Percentiles rank a stretch among this genome's conserved stretches.
Conservation (phyloP, 2,329 filamentous ascomycete species). For the Nannizziopsis barbatae region DNA sequence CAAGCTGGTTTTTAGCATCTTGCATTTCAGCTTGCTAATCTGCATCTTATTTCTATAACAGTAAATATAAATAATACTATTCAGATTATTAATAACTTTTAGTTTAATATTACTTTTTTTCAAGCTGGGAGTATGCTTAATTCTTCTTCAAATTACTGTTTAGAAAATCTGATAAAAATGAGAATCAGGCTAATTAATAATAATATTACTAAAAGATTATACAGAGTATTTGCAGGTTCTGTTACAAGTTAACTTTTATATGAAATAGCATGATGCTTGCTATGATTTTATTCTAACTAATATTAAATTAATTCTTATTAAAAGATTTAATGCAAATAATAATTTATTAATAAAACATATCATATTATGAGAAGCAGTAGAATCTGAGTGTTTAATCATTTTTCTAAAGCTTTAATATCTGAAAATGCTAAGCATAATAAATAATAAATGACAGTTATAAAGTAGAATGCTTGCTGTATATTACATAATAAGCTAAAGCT, state of each 20-base stretch:
- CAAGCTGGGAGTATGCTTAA: conserved; percentile 1
- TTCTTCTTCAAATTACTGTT: conserved; percentile 9
- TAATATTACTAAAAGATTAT: background rate
- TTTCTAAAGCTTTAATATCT: conserved; percentile 13
- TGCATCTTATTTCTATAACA: conserved; percentile 10
- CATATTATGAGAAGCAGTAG: conserved; percentile 8
- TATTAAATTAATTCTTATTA: conserved; percentile 10
- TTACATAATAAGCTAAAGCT: background rate
- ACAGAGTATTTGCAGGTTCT: conserved; percentile 12
- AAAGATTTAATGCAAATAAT: conserved; percentile 7
- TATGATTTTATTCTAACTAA: conserved; percentile 13
- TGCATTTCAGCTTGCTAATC: conserved; percentile 7
- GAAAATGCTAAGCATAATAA: conserved; percentile 6
- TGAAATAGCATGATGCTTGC: conserved; percentile 11
- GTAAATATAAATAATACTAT: conserved; percentile 10
- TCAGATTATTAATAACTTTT: conserved; percentile 3
- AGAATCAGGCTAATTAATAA: background rate
- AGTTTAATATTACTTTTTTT: conserved; percentile 8
- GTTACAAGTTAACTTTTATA: conserved; percentile 12
- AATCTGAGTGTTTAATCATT: conserved; percentile 10
- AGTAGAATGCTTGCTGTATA: background rate
- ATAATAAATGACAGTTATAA: conserved; percentile 12
- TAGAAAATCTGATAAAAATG: conserved; percentile 12
- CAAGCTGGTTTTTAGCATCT: conserved; percentile 10
- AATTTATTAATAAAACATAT: conserved; percentile 10